Percentiles rank a stretch among this genome's conserved stretches.
phyloP scores from a whole-genome alignment of 1,284 basidiomycete species.

The Moesziomyces sp. region DNA sequence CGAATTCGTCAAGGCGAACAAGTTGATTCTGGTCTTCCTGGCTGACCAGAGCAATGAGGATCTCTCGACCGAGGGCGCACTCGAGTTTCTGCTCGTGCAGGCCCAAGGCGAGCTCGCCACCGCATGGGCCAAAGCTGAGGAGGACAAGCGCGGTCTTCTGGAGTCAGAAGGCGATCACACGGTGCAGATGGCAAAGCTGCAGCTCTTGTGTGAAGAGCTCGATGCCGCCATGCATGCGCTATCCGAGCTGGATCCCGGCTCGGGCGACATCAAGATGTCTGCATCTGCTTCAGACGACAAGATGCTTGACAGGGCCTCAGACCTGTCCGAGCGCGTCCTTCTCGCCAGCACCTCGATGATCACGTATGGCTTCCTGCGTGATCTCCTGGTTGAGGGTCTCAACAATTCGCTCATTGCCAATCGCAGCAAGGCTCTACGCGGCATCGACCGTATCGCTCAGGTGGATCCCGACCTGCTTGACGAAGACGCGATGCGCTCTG shows the following conservation, averaged over 20 bases:
- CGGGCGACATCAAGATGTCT: slow-evolving; percentile 10
- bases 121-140: slow-evolving; percentile 29
- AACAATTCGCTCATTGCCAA: slow-evolving; percentile 56
- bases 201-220: slow-evolving; percentile 35
- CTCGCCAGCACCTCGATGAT: slow-evolving; percentile 52
- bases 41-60: slow-evolving; percentile 66
- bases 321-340: slow-evolving; percentile 41
- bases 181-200: slow-evolving; percentile 23
- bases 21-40: slow-evolving; percentile 76
- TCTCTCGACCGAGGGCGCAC: slow-evolving; percentile 40
- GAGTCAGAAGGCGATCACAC: slow-evolving; percentile 9
- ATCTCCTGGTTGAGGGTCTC: slow-evolving; percentile 49
- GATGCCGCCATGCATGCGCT: slow-evolving; percentile 37
- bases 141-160: slow-evolving; percentile 15
- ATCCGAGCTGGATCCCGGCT: slow-evolving; percentile 25
- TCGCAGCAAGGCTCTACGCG: slow-evolving; percentile 59
- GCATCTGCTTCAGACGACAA: slow-evolving; percentile 24
- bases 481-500: slow-evolving; percentile 36
- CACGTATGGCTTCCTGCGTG: slow-evolving; percentile 31
- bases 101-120: slow-evolving; percentile 53
- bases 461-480: slow-evolving; percentile 53
- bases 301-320: slow-evolving; percentile 22
- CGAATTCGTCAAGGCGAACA: slow-evolving; percentile 74
- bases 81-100: slow-evolving; percentile 51
- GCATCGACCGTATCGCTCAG: slow-evolving; percentile 49